Evolutionary conservation across 2,329 filamentous ascomycete genomes (phyloP).

Genomic region (Aspergillus sp.): DNA sequence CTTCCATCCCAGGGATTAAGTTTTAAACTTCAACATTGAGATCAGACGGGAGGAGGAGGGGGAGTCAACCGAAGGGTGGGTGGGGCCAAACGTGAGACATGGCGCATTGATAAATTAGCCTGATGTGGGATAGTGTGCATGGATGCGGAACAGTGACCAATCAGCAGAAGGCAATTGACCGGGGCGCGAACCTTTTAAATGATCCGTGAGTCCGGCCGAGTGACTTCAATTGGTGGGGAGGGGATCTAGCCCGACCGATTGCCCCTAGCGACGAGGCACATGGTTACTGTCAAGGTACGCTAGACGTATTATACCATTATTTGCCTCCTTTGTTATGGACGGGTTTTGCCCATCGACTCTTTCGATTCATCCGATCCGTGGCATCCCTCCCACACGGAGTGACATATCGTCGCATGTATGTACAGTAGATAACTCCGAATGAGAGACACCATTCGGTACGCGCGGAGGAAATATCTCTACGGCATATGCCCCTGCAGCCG

Average conservation of each 20-base stretch:
- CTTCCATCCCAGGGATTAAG: neutral
- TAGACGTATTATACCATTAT: neutral
- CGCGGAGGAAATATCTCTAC: neutral
- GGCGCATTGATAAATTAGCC: neutral
- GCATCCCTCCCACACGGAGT: neutral
- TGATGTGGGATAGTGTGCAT: neutral
- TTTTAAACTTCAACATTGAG: neutral
- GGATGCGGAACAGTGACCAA: neutral
- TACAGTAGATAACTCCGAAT: neutral
- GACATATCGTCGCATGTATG: neutral
- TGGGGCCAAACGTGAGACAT: neutral
- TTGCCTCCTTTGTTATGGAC: neutral
- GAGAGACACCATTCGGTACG: neutral
- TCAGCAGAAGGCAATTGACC: neutral
- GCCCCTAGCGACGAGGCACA: conserved; percentile 20
- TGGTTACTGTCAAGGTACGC: neutral
- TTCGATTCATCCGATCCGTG: no score
- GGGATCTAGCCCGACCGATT: conserved; percentile 17
- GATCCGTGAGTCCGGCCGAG: conserved; percentile 8
- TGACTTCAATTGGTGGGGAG: conserved; percentile 14
- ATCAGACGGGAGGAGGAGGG: neutral
- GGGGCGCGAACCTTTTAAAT: conserved; percentile 1
- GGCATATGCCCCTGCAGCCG: neutral
- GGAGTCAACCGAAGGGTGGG: neutral
- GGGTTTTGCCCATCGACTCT: no score